These are phyloP conservation scores for Phaeolepiota aurea DNA, from an alignment of 768 basidiomycete species.

Conservation along the genomic window DNA sequence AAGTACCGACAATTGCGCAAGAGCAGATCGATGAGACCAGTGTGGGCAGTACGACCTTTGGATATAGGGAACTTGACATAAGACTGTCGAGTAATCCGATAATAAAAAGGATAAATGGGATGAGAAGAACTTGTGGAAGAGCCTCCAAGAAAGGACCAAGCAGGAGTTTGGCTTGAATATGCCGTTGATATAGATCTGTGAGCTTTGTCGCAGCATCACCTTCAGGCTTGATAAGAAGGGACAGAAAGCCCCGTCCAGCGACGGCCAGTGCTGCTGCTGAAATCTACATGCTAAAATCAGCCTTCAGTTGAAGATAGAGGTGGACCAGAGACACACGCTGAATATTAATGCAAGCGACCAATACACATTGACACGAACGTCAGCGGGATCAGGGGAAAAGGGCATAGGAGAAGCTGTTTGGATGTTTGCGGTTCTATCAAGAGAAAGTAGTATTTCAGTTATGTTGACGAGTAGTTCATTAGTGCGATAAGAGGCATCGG, in stretches of 20 bases:
- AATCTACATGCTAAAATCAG: slow-evolving; percentile 5
- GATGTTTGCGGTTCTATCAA: background rate
- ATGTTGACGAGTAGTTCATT: slow-evolving; percentile 11
- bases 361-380: slow-evolving; percentile 10
- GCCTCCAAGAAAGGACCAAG: slow-evolving; percentile 8
- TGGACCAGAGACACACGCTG: slow-evolving; percentile 5
- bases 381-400: slow-evolving; percentile 6
- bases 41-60: background rate
- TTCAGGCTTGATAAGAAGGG: slow-evolving; percentile 6
- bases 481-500: slow-evolving; percentile 5
- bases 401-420: background rate
- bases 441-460: slow-evolving; percentile 7
- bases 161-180: slow-evolving; percentile 5
- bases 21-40: background rate
- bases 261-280: slow-evolving; percentile 11
- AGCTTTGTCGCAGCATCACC: slow-evolving; percentile 5
- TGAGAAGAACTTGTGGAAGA: slow-evolving; percentile 5
- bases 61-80: slow-evolving; percentile 2
- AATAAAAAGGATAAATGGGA: slow-evolving; percentile 9
- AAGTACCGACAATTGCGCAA: background rate
- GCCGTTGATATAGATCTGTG: slow-evolving; percentile 7
- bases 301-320: background rate
- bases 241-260: slow-evolving; percentile 7
- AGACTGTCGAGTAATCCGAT: slow-evolving; percentile 9
- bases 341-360: slow-evolving; percentile 10